Base-by-base conservation (phyloP, 2,329 filamentous ascomycete genomes). In the Myriosclerotinia curreyana region DNA sequence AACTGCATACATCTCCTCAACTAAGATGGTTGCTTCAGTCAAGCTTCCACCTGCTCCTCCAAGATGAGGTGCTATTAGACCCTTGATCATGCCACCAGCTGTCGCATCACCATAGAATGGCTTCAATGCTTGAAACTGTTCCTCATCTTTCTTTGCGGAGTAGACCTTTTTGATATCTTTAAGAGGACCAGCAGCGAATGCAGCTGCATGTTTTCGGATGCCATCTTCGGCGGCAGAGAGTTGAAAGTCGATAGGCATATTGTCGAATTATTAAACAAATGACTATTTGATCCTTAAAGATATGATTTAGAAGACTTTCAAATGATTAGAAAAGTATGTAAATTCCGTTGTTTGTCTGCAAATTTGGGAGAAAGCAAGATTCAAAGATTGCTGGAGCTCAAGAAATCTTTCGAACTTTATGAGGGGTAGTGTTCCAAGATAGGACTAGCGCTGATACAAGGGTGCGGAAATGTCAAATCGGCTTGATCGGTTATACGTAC, bases 1-100 rank as follows among this genome's bases (percentile, higher is more conserved):
- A 44, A 81, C 77, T 1, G 79, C 74, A 67, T 81, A 84, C 65
- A 82, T 76, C 66, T 85, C 82, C 67, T 85, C 82, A 0, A 83
- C 77, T 17, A 82, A 67, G 49, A 85, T 77, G 0, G 80, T 77
- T 0, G 80, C 77, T 60, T 84, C 81, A 8, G 82, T 64, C 0
- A 84, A 73, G 11, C 74, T 76, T 0, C 75, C 76, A 6, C 76
- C 77, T 1, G 56, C 53, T 20, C 83, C 83, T 38, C 82, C 82
- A 7, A 82, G 73, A 2, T 74, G 59, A 4, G 74, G 70, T 1
- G 81, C 75, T 9, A 85, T 73, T 62, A 82, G 78, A 12, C 76
- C 78, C 67, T 79, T 80, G 70, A 85, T 74, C 3, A 83, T 67
- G 0, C 81, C 81, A 2, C 74, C 76, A 7, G 72, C 65, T 5